Percentiles rank a stretch among this genome's conserved stretches.
Conservation (phyloP, 1,139 yeast species). For the Yamadazyma conglobata region DNA sequence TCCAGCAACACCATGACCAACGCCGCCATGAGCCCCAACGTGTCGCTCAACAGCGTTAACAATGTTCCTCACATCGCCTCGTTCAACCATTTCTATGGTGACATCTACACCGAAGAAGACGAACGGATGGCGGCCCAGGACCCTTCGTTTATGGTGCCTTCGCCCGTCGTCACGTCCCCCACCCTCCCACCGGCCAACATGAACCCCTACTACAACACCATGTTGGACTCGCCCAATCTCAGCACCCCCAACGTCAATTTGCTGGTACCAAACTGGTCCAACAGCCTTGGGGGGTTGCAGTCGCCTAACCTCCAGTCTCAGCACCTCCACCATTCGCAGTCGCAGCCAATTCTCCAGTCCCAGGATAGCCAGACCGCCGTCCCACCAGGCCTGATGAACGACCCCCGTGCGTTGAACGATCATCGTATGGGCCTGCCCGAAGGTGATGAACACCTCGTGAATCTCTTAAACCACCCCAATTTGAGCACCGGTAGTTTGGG, state of each 20-base stretch:
- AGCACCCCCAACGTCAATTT: not conserved
- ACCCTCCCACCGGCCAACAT: not conserved
- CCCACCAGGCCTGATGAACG: no score
- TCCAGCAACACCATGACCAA: no score
- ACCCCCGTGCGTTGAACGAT: no score
- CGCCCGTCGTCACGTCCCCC: conserved; percentile 1
- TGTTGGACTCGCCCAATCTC: conserved; percentile 1
- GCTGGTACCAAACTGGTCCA: conserved; percentile 1
- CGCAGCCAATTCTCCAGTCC: conserved; percentile 7
- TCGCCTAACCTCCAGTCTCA: conserved; percentile 8
- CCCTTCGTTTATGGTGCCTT: no score
- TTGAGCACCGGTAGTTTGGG: conserved; percentile 11
- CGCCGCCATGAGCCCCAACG: no score
- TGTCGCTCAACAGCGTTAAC: no score
- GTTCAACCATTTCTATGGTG: conserved; percentile 10
- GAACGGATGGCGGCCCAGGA: conserved; percentile 1
- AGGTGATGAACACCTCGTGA: conserved; percentile 3
- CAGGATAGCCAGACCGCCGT: no score
- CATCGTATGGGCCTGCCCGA: no score
- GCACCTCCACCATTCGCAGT: conserved; percentile 6
- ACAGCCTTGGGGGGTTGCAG: conserved; percentile 2
- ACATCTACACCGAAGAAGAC: conserved; percentile 10
- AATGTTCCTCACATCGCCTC: not conserved
- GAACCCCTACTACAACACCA: conserved; percentile 1
- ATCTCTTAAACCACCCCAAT: conserved; percentile 8